These are phyloP conservation scores for Cornus kousa DNA, from an alignment of 148 eudicot genomes.

Conservation along the genomic window DNA sequence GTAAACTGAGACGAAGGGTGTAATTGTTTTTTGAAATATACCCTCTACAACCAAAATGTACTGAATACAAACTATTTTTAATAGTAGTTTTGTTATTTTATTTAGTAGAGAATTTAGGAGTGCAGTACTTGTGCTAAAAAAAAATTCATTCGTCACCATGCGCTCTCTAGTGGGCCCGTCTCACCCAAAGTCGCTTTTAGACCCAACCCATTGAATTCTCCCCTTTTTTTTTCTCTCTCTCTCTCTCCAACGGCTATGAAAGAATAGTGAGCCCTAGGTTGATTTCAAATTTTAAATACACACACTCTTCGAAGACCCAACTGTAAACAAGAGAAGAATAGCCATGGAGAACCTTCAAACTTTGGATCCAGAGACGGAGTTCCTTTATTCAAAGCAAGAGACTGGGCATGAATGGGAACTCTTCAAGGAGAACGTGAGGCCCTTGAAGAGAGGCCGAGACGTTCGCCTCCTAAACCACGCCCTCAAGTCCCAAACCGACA, in stretches of 20 bases:
- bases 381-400: slow-evolving; percentile 51
- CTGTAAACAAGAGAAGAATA: not conserved
- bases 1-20: no score
- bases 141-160: no score
- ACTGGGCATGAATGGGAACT: slow-evolving; percentile 78
- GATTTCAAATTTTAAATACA: slow-evolving; percentile 15
- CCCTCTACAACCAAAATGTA: no score
- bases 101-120: no score
- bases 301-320: not conserved
- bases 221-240: no score
- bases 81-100: no score
- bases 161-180: no score
- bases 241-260: not conserved
- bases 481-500: slow-evolving; percentile 53
- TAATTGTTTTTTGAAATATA: no score
- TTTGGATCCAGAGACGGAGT: slow-evolving; percentile 71
- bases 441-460: slow-evolving; percentile 82
- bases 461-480: slow-evolving; percentile 65
- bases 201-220: not conserved
- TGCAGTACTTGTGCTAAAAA: no score
- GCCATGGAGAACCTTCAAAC: slow-evolving; percentile 4
- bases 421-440: slow-evolving; percentile 86
- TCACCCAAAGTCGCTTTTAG: no score
- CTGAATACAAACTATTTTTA: no score
- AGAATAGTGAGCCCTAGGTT: not conserved